Base-by-base conservation (phyloP, 2,329 filamentous ascomycete genomes). In the Paecilomyces sp. region DNA sequence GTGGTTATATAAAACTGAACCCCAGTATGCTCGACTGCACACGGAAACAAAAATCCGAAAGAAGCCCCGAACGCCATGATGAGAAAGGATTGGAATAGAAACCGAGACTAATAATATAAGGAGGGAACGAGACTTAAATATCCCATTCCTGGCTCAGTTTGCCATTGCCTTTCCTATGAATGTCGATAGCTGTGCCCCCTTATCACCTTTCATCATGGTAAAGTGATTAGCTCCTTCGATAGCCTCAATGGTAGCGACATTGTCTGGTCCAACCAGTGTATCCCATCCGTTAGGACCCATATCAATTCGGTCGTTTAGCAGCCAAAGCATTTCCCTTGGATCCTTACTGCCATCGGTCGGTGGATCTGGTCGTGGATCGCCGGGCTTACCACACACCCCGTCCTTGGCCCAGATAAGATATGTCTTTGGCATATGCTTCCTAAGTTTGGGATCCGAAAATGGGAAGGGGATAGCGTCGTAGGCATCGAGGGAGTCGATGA, bases 251-350 rank as follows among this genome's bases (percentile, higher is more conserved):
- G 66, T 63, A 8, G 70, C 70, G 1, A 74, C 64, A 56, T 77
- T 73, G 54, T 74, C 67, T 3, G 68, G 60, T 3, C 73, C 74
- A 31, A 82, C 71, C 30, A 82, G 69, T 6, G 72, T 72, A 59
- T 79, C 75, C 79, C 79, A 82, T 25, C 77, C 76, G 62, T 79
- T 79, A 1, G 76, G 72, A 2, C 78, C 77, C 58, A 81, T 76
- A 55, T 82, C 77, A 12, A 71, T 77, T 50, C 79, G 72, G 63
- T 79, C 76, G 60, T 80, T 77, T 54, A 80, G 67, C 57, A 82
- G 64, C 75, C 78, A 82, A 55, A 75, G 72, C 79, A 82, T 80
- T 61, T 77, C 78, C 54, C 76, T 72, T 1, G 78, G 76, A 58
- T 81, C 79, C 15, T 74, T 68, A 50, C 66, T 70, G 11, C 70